These are phyloP conservation scores for Carpinus fangiana DNA, from an alignment of 306 rosid genomes.

Conservation along the genomic window DNA sequence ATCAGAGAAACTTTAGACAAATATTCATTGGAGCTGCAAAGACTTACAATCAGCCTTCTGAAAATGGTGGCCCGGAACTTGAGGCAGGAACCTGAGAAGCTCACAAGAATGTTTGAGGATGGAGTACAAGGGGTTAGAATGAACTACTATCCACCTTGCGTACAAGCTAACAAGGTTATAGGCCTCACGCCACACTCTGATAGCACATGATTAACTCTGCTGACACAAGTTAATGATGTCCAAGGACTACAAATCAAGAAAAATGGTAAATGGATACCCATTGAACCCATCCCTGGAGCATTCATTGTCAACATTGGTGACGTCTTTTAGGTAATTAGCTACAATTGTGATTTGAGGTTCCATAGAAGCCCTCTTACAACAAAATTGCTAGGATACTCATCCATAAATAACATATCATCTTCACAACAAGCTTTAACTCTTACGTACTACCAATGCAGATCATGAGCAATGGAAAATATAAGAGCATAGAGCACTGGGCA, in stretches of 20 bases:
- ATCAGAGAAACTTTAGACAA: conserved; percentile 18
- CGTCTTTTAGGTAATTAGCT: conserved; percentile 11
- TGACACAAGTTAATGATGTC: conserved; percentile 23
- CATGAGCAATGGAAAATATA: conserved; percentile 31
- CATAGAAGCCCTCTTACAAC: no score
- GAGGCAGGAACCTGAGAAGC: conserved; percentile 12
- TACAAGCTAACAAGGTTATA: conserved; percentile 17
- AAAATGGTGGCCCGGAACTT: conserved; percentile 5
- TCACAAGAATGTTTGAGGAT: conserved; percentile 10
- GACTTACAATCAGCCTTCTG: neutral
- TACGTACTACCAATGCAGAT: conserved; percentile 1
- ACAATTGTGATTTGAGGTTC: no score
- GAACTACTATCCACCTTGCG: conserved; percentile 34
- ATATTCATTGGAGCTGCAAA: conserved; percentile 12
- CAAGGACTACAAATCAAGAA: conserved; percentile 32
- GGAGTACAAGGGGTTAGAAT: conserved; percentile 34
- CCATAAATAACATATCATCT: neutral
- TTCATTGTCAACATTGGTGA: conserved; percentile 26
- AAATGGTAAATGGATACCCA: conserved; percentile 25
- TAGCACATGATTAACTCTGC: conserved; percentile 20
- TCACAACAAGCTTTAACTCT: neutral
- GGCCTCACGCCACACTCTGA: conserved; percentile 36
- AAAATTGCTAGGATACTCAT: no score
- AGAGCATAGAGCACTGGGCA: conserved; percentile 39
- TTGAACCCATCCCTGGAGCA: conserved; percentile 2